Percentiles rank a stretch among this genome's conserved stretches.
These are phyloP conservation scores for Bipolaris victoriae DNA, from an alignment of 2,329 filamentous ascomycete genomes.

Conservation along the genomic window DNA sequence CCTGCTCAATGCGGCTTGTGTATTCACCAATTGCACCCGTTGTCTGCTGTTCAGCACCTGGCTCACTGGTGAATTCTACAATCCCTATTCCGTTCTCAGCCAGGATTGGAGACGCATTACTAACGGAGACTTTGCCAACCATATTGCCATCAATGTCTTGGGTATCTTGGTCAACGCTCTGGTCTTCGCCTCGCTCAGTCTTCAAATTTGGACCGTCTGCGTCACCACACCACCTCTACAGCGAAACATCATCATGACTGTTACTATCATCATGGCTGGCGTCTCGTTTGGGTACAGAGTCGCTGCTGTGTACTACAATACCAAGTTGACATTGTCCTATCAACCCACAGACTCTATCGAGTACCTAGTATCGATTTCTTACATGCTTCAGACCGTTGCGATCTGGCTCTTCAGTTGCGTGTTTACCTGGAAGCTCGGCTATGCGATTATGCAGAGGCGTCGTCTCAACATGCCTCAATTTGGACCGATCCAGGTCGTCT, in stretches of 20 bases:
- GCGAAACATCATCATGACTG: constrained; percentile 53
- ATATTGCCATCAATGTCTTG: constrained; percentile 58
- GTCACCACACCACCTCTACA: constrained; percentile 55
- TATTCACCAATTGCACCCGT: constrained; percentile 67
- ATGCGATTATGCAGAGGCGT: constrained; percentile 62
- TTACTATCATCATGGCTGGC: constrained; percentile 58
- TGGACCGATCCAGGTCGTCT: constrained; percentile 69
- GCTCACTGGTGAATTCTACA: constrained; percentile 65
- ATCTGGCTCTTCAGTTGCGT: constrained; percentile 68
- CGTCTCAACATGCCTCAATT: constrained; percentile 65
- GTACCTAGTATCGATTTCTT: constrained; percentile 45
- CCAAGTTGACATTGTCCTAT: constrained; percentile 47
- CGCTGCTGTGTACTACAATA: constrained; percentile 58
- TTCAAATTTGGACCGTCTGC: constrained; percentile 69
- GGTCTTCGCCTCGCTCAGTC: constrained; percentile 64
- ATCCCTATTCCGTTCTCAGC: constrained; percentile 66
- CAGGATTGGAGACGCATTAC: constrained; percentile 61
- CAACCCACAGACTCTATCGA: constrained; percentile 32
- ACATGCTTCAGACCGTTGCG: constrained; percentile 61
- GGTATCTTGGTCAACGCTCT: constrained; percentile 60
- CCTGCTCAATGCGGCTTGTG: constrained; percentile 66
- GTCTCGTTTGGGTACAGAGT: constrained; percentile 62
- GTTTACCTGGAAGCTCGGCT: constrained; percentile 66
- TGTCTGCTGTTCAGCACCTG: constrained; percentile 63
- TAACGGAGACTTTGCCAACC: constrained; percentile 52